phyloP scores from a whole-genome alignment of 1,139 yeast genomes.

The Insectozyma bohioensis region DNA sequence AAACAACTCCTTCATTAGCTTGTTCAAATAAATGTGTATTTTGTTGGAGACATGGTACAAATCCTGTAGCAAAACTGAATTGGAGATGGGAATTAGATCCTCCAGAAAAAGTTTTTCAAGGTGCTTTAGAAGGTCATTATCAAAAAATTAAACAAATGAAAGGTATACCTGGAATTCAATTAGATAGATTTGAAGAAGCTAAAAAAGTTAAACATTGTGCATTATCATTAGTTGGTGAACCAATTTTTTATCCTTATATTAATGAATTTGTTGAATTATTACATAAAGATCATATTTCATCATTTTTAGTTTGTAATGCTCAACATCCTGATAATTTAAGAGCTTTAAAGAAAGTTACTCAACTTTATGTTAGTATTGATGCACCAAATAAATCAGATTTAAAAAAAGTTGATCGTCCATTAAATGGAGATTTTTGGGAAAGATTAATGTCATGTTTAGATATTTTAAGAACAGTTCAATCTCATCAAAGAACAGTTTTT shows the following conservation, averaged over 20 bases:
- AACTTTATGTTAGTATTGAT: slow-evolving; percentile 87
- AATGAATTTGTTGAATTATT: slow-evolving; percentile 79
- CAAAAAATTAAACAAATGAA: slow-evolving; percentile 90
- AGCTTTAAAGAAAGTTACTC: slow-evolving; percentile 74
- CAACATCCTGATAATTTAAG: slow-evolving; percentile 88
- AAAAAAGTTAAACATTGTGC: slow-evolving; percentile 90
- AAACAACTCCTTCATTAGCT: slow-evolving; percentile 88
- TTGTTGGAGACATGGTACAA: slow-evolving; percentile 98
- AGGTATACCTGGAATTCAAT: slow-evolving; percentile 92
- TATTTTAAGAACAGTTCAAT: slow-evolving; percentile 67
- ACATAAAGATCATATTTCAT: slow-evolving; percentile 75
- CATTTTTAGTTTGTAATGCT: slow-evolving; percentile 91
- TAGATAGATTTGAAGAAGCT: slow-evolving; percentile 88
- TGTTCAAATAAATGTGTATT: slow-evolving; percentile 95
- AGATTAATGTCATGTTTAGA: slow-evolving; percentile 79
- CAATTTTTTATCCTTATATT: slow-evolving; percentile 88
- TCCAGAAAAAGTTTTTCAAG: slow-evolving; percentile 79
- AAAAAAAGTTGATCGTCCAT: slow-evolving; percentile 83
- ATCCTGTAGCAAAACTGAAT: slow-evolving; percentile 87
- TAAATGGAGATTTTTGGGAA: slow-evolving; percentile 92
- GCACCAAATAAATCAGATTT: slow-evolving; percentile 82
- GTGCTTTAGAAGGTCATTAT: slow-evolving; percentile 87
- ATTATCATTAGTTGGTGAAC: slow-evolving; percentile 88
- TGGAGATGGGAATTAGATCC: slow-evolving; percentile 97
- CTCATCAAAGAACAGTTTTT: slow-evolving; percentile 87